Percentiles rank a stretch among this genome's conserved stretches.
Conservation (phyloP, 495 filamentous ascomycete genomes). For the Aspergillus mulundensis region DNA sequence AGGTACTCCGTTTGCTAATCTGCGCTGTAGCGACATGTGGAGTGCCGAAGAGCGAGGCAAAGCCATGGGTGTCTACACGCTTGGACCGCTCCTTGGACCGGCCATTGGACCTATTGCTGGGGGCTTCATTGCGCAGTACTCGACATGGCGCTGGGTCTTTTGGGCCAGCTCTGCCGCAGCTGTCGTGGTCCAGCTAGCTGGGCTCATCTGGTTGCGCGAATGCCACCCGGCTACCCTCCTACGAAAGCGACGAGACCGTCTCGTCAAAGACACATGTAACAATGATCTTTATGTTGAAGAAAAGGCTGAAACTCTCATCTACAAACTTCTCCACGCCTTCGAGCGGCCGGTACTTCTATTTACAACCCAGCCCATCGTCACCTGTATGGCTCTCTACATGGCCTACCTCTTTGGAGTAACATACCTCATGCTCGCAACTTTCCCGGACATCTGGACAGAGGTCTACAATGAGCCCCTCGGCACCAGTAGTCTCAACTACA, state of each 20-base stretch:
- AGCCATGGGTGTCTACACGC: conserved; percentile 59
- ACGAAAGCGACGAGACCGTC: conserved; percentile 46
- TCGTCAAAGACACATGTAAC: conserved; percentile 63
- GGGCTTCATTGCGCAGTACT: conserved; percentile 63
- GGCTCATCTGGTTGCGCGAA: conserved; percentile 64
- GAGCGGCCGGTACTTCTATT: conserved; percentile 53
- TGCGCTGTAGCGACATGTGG: conserved; percentile 60
- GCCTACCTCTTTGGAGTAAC: conserved; percentile 68
- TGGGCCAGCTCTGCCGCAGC: conserved; percentile 59
- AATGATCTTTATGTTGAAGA: conserved; percentile 56
- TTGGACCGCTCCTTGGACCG: conserved; percentile 64
- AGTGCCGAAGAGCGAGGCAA: conserved; percentile 65
- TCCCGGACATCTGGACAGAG: conserved; percentile 57
- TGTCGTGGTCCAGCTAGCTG: conserved; percentile 55
- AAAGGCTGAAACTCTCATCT: conserved; percentile 46
- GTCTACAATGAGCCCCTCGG: conserved; percentile 58
- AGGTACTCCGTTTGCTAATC: conserved; percentile 7
- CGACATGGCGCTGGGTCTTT: conserved; percentile 70
- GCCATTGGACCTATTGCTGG: conserved; percentile 61
- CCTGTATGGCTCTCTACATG: conserved; percentile 57
- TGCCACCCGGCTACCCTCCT: conserved; percentile 66
- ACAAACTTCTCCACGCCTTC: conserved; percentile 41
- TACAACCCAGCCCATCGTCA: conserved; percentile 56
- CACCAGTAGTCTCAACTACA: conserved; percentile 64
- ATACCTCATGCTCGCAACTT: conserved; percentile 68